These are phyloP conservation scores for Annulohypoxylon moriforme DNA, from an alignment of 495 filamentous ascomycete species.

Conservation along the genomic window DNA sequence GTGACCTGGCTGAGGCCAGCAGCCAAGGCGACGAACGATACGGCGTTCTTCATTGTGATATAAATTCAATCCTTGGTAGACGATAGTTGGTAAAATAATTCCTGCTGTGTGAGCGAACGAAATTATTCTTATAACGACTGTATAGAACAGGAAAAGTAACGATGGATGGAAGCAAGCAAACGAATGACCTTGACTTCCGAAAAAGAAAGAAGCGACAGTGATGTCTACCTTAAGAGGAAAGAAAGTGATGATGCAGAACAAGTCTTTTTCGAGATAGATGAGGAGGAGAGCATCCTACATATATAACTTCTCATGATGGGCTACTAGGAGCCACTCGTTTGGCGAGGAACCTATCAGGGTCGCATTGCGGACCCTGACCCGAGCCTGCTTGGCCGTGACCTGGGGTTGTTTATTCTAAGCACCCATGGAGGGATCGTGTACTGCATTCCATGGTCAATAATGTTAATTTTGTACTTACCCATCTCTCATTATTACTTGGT, in stretches of 20 bases:
- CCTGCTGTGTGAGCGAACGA: slow-evolving; percentile 48
- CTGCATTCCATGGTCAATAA: slow-evolving; percentile 9
- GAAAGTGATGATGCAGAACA: slow-evolving; percentile 51
- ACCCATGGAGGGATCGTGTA: slow-evolving; percentile 27
- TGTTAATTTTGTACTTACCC: slow-evolving; percentile 12
- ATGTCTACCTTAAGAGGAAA: slow-evolving; percentile 49
- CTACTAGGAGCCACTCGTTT: slow-evolving; percentile 38
- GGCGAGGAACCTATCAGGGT: slow-evolving; percentile 28
- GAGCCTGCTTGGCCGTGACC: slow-evolving; percentile 31
- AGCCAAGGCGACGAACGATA: slow-evolving; percentile 66
- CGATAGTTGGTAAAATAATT: slow-evolving; percentile 24
- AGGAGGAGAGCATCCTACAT: slow-evolving; percentile 35
- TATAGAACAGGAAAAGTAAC: slow-evolving; percentile 45
- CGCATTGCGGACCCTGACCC: slow-evolving; percentile 27
- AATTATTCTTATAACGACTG: slow-evolving; percentile 43
- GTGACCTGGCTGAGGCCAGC: slow-evolving; percentile 65
- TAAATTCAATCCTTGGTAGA: slow-evolving; percentile 22
- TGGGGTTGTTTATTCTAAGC: slow-evolving; percentile 42
- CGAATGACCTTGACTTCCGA: slow-evolving; percentile 66
- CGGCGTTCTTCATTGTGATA: slow-evolving; percentile 61
- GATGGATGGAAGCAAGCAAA: slow-evolving; percentile 62
- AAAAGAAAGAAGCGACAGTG: slow-evolving; percentile 44
- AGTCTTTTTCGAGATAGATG: slow-evolving; percentile 34
- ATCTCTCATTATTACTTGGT: background rate
- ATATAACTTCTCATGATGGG: slow-evolving; percentile 46